These are phyloP conservation scores for Magnaporthiopsis incrustans DNA, from an alignment of 2,329 filamentous ascomycete genomes.

Conservation along the genomic window DNA sequence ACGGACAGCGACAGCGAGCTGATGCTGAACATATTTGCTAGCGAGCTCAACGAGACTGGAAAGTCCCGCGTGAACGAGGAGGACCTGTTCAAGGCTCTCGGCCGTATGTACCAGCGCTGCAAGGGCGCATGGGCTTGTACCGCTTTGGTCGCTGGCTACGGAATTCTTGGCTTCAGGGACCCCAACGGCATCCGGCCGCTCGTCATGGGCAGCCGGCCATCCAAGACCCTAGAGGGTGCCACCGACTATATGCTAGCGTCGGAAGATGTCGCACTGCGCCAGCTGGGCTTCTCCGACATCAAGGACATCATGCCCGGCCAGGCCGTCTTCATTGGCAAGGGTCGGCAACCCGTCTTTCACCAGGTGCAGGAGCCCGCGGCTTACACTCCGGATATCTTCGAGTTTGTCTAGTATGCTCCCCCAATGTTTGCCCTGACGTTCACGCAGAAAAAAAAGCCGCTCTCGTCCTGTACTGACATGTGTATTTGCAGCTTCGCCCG, in stretches of 20 bases:
- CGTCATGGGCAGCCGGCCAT: constrained; percentile 66
- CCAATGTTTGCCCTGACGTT: not conserved
- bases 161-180: constrained; percentile 71
- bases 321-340: constrained; percentile 57
- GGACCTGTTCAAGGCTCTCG: constrained; percentile 68
- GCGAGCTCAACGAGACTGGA: constrained; percentile 73
- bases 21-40: constrained; percentile 82
- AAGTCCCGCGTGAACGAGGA: constrained; percentile 77
- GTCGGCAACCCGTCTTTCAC: constrained; percentile 61
- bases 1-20: constrained; percentile 83
- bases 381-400: constrained; percentile 81
- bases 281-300: constrained; percentile 72
- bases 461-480: not conserved
- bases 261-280: constrained; percentile 74
- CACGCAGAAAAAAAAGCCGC: not conserved
- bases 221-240: constrained; percentile 50
- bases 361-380: constrained; percentile 61
- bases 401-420: constrained; percentile 59
- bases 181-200: constrained; percentile 77
- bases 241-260: constrained; percentile 88
- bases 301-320: constrained; percentile 74
- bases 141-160: constrained; percentile 77
- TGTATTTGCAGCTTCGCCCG: constrained; percentile 50
- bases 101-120: constrained; percentile 65
- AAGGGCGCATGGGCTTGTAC: constrained; percentile 76